Base-by-base conservation (phyloP, 2,329 filamentous ascomycete genomes). In the Aspergillus hiratsukae region DNA sequence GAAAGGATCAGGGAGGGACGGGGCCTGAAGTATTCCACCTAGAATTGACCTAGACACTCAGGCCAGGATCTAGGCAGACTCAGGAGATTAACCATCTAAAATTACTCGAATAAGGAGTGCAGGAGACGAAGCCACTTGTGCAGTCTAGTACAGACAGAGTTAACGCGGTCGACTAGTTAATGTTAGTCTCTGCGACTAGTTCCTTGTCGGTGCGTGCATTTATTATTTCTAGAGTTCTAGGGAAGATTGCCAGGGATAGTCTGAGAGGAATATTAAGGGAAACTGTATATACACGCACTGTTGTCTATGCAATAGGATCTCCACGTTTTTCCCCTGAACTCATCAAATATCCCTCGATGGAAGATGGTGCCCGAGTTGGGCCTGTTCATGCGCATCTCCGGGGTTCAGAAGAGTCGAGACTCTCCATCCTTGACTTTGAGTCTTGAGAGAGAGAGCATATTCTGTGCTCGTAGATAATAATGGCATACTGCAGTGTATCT, bases 1-100 rank as follows among this genome's bases (percentile, higher is more conserved):
- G 54, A 54, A 45, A 53, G 49, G 52, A 50, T 51, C 41, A 58
- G 48, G 41, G 51, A 55, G 53, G 48, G 63, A 56, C 43, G 28
- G 54, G 48, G 21, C 51, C 27, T 54, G 55, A 51, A 56, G 57
- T 55, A 45, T 45, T 35, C 31, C 14, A 14, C 4, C 31, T 35
- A 35, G 31, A 17, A 14, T 35, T 17, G 17, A 35, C 31, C 31
- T 35, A 35, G 11, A 14, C 14, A 29, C 14, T 35, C 11, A 35
- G 40, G 40, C 40, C 17, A 43, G 40, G 40, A 43, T 14, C 41
- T 23, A 23, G 23, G 23, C 41, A 37, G 31, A 37, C 31, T 37
- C 31, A 37, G 31, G 31, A 37, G 31, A 37, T 37, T 37, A 37
- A 37, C 17, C 31, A 17, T 37, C 31, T 17, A 37, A 37, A 37